Conservation (phyloP, 768 basidiomycete species). For the Leccinum pellstonianum region DNA sequence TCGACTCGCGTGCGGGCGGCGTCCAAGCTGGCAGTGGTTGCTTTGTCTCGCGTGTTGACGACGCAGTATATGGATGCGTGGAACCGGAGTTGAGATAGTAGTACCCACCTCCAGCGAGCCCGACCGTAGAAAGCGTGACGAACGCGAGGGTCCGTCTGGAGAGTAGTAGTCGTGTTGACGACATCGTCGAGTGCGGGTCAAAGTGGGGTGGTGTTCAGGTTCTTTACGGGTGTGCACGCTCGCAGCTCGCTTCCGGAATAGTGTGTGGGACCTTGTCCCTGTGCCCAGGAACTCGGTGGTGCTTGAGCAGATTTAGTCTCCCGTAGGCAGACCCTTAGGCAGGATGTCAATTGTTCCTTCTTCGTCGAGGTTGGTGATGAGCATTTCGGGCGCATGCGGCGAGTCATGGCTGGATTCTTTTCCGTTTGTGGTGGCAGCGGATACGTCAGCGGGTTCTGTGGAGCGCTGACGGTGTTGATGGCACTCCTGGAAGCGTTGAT, state of each 20-base stretch:
- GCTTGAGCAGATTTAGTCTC: not conserved
- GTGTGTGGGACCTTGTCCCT: not conserved
- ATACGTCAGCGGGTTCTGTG: slow-evolving; percentile 46
- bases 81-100: slow-evolving; percentile 75
- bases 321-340: too few species aligned
- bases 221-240: not conserved
- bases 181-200: slow-evolving; percentile 1
- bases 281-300: not conserved
- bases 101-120: slow-evolving; percentile 59
- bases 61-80: slow-evolving; percentile 46
- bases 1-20: slow-evolving; percentile 65
- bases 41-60: slow-evolving; percentile 63
- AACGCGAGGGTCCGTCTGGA: slow-evolving; percentile 55
- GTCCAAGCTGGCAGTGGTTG: slow-evolving; percentile 78
- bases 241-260: not conserved
- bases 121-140: slow-evolving; percentile 50
- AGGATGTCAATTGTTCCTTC: too few species aligned
- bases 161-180: slow-evolving; percentile 37
- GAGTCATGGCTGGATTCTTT: slow-evolving; percentile 50
- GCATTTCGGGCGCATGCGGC: slow-evolving; percentile 31
- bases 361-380: too few species aligned
- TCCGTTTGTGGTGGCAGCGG: slow-evolving; percentile 39
- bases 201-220: not conserved
- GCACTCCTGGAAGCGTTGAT: slow-evolving; percentile 55
- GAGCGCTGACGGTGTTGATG: slow-evolving; percentile 54